These are phyloP conservation scores for Polyporus tsugae DNA, from an alignment of 1,284 basidiomycete species.

Conservation along the genomic window DNA sequence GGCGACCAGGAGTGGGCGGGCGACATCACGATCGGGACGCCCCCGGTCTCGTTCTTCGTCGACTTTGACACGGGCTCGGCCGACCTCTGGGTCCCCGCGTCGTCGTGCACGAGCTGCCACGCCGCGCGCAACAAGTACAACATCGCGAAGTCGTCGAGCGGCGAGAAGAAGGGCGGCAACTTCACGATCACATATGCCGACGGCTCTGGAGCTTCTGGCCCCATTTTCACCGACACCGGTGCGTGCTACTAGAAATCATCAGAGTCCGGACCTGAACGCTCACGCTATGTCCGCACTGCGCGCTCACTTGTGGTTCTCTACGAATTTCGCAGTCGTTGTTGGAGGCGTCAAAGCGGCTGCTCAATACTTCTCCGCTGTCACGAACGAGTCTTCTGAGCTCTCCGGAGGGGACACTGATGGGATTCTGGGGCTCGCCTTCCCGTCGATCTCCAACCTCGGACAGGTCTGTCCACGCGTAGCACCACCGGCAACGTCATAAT, in stretches of 20 bases:
- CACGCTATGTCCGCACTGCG: not conserved
- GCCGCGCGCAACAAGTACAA: conserved; percentile 39
- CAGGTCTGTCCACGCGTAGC: conserved; percentile 20
- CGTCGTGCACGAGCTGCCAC: conserved; percentile 29
- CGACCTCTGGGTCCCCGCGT: conserved; percentile 37
- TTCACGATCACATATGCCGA: conserved; percentile 63
- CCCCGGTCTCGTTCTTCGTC: conserved; percentile 28
- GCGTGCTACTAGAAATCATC: not conserved
- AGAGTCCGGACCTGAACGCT: not conserved
- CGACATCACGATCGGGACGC: conserved; percentile 31
- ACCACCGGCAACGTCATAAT: conserved; percentile 43
- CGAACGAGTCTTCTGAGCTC: conserved; percentile 30
- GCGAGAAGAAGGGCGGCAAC: conserved; percentile 37
- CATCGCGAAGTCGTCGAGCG: conserved; percentile 46
- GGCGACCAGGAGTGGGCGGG: conserved; percentile 32
- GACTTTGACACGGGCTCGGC: conserved; percentile 39
- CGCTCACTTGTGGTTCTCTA: not conserved
- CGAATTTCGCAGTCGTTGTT: conserved; percentile 34
- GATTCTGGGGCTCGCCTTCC: conserved; percentile 41
- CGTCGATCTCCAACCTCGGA: conserved; percentile 33
- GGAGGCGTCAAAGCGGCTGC: conserved; percentile 32
- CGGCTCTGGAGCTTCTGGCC: conserved; percentile 57
- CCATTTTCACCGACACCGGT: conserved; percentile 59
- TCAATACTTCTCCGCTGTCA: conserved; percentile 39
- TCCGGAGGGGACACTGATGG: conserved; percentile 35